phyloP scores from a whole-genome alignment of 257 asterid genomes.

The Mitragyna speciosa region DNA sequence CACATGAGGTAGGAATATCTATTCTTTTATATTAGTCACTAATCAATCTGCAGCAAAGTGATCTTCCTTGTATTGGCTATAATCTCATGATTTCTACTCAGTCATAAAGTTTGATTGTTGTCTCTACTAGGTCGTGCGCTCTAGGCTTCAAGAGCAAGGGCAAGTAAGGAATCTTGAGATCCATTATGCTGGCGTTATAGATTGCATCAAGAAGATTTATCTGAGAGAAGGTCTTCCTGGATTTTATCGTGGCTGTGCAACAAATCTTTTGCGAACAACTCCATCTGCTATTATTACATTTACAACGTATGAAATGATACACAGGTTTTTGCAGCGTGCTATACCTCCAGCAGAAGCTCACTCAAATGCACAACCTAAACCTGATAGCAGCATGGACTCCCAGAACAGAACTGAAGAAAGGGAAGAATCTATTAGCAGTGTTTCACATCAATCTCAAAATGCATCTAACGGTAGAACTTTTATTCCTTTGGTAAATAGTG shows the following conservation, averaged over 20 bases:
- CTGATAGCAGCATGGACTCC: conserved; percentile 32
- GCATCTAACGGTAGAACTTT: conserved; percentile 46
- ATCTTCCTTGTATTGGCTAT: neutral
- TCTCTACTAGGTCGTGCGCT: conserved; percentile 71
- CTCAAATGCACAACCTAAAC: conserved; percentile 34
- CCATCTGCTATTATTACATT: conserved; percentile 95
- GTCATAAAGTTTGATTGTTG: conserved; percentile 1
- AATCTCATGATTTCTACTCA: neutral
- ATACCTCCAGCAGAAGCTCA: conserved; percentile 50
- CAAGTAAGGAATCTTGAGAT: conserved; percentile 46
- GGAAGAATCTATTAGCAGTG: conserved; percentile 24
- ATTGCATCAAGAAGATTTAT: conserved; percentile 67
- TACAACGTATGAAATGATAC: conserved; percentile 88
- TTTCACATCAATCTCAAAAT: conserved; percentile 39
- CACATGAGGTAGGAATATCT: conserved; percentile 73
- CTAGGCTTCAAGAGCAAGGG: conserved; percentile 97
- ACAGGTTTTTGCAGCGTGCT: conserved; percentile 48
- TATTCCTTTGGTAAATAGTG: conserved; percentile 44
- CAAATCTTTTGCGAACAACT: conserved; percentile 89
- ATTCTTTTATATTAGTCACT: neutral
- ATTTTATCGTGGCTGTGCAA: conserved; percentile 94
- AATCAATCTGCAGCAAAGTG: neutral
- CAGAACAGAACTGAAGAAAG: conserved; percentile 32
- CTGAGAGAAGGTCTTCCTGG: conserved; percentile 70
- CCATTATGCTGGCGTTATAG: conserved; percentile 69